Percentiles rank a stretch among this genome's conserved stretches.
Evolutionary conservation across 176 grass and related monocot species (phyloP).

Genomic region (Cocos nucifera): DNA sequence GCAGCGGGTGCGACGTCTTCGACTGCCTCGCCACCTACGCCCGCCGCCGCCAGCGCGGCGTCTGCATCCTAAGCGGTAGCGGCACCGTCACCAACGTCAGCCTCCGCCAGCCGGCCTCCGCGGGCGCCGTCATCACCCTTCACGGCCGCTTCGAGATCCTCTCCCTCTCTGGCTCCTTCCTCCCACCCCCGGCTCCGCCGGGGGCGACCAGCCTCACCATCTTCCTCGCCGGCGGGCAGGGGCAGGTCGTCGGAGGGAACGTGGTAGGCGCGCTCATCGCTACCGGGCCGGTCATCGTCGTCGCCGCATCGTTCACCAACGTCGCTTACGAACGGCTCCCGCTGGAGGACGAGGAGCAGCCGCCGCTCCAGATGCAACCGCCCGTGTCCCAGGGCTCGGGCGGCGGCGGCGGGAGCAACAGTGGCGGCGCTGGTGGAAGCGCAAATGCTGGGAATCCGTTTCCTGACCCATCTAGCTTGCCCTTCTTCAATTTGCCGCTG

Average conservation of each 20-base stretch:
- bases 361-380: conserved; percentile 2
- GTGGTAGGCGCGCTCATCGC: conserved; percentile 73
- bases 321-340: conserved; percentile 95
- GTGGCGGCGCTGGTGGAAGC: conserved; percentile 15
- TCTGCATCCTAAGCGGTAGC: conserved; percentile 82
- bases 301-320: conserved; percentile 95
- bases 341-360: conserved; percentile 64
- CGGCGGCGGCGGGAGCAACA: not conserved
- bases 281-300: conserved; percentile 65
- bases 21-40: conserved; percentile 72
- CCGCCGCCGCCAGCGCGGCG: conserved; percentile 71
- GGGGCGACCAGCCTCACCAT: conserved; percentile 88
- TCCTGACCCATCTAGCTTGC: conserved; percentile 24
- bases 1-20: conserved; percentile 82
- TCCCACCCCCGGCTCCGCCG: conserved; percentile 79
- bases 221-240: conserved; percentile 68
- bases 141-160: conserved; percentile 94
- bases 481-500: conserved; percentile 79
- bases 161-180: conserved; percentile 93
- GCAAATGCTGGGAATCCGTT: conserved; percentile 10
- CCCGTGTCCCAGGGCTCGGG: not conserved
- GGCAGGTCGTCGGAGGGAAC: conserved; percentile 80
- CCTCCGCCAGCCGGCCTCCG: conserved; percentile 50
- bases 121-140: conserved; percentile 46
- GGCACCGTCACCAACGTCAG: conserved; percentile 79